These are phyloP conservation scores for Thermothielavioides terrestris DNA, from an alignment of 495 filamentous ascomycete species.

Conservation along the genomic window DNA sequence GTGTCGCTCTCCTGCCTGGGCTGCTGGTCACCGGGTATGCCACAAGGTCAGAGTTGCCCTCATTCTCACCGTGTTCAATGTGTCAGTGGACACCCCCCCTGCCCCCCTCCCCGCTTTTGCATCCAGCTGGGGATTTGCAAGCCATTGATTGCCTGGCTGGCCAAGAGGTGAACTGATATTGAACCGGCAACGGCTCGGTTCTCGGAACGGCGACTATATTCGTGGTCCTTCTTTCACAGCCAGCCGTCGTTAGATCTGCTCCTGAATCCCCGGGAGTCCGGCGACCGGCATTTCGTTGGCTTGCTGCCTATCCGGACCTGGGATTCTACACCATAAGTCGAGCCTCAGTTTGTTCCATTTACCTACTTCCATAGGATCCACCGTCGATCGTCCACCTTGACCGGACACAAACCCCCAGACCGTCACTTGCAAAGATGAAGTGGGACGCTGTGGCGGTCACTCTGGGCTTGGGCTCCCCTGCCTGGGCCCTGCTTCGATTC, in stretches of 20 bases:
- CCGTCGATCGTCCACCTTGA: background rate
- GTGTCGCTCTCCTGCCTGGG: background rate
- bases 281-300: background rate
- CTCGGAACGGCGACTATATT: background rate
- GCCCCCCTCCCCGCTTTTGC: too few species aligned
- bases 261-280: too few species aligned
- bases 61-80: too few species aligned
- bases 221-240: background rate
- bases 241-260: background rate
- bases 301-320: too few species aligned
- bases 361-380: background rate
- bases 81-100: too few species aligned
- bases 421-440: conserved; percentile 27
- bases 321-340: background rate
- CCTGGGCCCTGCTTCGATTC: conserved; percentile 48
- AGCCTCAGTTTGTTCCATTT: background rate
- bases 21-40: background rate
- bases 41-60: too few species aligned
- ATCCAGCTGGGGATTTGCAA: too few species aligned
- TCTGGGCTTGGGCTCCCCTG: conserved; percentile 37
- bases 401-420: background rate
- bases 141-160: background rate
- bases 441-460: conserved; percentile 31
- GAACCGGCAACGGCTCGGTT: background rate
- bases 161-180: background rate